Evolutionary conservation across 2,329 filamentous ascomycete species (phyloP), one percentile per base, ranked within the genome.

Genomic region (Fusarium sp.): DNA sequence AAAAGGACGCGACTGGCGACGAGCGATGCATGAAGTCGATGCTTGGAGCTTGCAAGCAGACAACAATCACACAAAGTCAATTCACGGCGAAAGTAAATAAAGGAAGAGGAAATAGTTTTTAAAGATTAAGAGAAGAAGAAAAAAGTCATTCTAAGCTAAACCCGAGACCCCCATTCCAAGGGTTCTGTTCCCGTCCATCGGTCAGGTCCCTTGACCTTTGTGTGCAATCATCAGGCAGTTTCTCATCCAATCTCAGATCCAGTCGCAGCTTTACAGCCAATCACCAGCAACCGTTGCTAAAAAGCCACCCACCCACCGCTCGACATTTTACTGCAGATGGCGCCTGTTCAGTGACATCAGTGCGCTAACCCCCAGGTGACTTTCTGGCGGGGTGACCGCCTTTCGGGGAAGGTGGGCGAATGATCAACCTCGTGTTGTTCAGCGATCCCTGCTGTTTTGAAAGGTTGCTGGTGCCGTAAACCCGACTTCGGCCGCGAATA

Each of bases 201-300:
- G 40, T 43, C 44, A 62, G 60, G 60, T 63, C 59, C 59, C 58
- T 62, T 62, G 58, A 50, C 58, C 45, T 39, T 23, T 50, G 26
- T 45, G 62, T 61, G 66, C 54, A 67, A 69, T 60, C 49, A 69
- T 67, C 67, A 69, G 40, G 67, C 50, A 68, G 54, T 62, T 68
- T 68, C 36, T 32, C 23, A 57, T 39, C 57, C 45, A 50, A 63
- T 69, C 57, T 67, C 53, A 67, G 62, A 69, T 69, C 66, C 48
- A 40, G 43, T 46, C 43, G 24, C n/a, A 38, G 44, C 24, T 26
- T 48, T 46, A 58, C 1, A 7, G 11, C 66, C 66, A 69, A 69
- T 67, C 50, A 69, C 4, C 23, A 4, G 7, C 19, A 36, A 17
- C 45, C 42, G 54, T 67, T 67, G 44, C 12, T 15, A 49, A 43